Evolutionary conservation across 345 rosid species (phyloP).

Genomic region (Firmiana major): DNA sequence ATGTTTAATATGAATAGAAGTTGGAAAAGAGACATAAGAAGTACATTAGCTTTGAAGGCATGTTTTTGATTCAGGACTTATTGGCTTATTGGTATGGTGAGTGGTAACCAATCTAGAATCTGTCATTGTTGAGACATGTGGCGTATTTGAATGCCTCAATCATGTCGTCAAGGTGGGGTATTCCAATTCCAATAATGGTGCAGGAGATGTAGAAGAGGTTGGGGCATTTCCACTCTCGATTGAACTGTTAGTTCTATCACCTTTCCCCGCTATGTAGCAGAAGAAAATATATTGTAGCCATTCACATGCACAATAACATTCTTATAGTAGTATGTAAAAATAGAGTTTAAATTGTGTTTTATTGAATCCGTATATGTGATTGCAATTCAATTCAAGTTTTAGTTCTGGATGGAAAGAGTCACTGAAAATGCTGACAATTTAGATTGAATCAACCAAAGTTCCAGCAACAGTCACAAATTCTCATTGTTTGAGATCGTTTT

Average conservation of each 20-base stretch:
- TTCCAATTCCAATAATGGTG: background rate
- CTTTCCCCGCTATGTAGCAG: background rate
- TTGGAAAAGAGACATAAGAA: constrained; percentile 6
- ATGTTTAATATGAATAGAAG: background rate
- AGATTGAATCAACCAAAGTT: background rate
- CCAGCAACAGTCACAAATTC: background rate
- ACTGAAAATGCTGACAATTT: background rate
- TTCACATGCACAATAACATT: background rate
- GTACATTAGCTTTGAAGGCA: constrained; percentile 12
- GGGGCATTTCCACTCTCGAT: background rate
- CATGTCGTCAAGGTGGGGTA: constrained; percentile 7
- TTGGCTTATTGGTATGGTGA: background rate
- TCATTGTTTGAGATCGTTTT: background rate
- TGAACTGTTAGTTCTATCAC: background rate
- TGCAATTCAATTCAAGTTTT: background rate
- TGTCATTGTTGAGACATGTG: constrained; percentile 10
- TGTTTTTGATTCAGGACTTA: constrained; percentile 8
- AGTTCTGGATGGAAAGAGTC: background rate
- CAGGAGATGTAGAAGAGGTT: constrained; percentile 1
- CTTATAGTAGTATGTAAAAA: background rate
- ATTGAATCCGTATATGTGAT: background rate
- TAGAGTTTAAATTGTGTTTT: background rate
- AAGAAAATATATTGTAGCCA: background rate
- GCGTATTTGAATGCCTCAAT: constrained; percentile 13
- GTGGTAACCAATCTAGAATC: background rate